Evolutionary conservation across 1,284 basidiomycete species (phyloP), one percentile per base, ranked within the genome.

Genomic region (Mycena citricolor): DNA sequence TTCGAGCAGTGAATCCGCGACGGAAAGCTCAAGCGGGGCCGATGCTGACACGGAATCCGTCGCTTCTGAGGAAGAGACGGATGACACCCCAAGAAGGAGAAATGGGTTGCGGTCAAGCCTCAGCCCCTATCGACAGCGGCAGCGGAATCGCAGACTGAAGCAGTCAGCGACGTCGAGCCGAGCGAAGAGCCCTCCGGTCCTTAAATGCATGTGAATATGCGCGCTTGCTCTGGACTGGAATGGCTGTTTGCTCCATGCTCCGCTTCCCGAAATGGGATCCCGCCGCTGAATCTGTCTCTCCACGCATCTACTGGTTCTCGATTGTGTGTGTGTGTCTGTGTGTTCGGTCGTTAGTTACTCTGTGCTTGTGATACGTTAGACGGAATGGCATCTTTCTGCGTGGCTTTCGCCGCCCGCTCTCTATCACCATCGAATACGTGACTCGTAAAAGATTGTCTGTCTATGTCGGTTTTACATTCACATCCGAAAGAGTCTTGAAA

Each of bases 401-500:
- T 39, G 7, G 21, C 13, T 25, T 45, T 40, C 36, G 42, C 43
- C 21, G 39, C 34, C 31, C 37, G 4, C 23, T 20, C 36, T 24
- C 19, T n/a, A n/a, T n/a, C n/a, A n/a, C n/a, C n/a, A n/a, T n/a
- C n/a, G n/a, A n/a, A n/a, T n/a, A n/a, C n/a, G n/a, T n/a, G n/a
- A n/a, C n/a, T n/a, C n/a, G n/a, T n/a, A n/a, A n/a, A n/a, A n/a
- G n/a, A n/a, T n/a, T n/a, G n/a, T n/a, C n/a, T n/a, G n/a, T n/a
- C n/a, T 40, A 52, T 42, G 51, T 49, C 8, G 51, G 51, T 28
- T 52, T 52, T 14, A 90, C 61, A 57, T 77, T 84, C 42, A 90
- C 81, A 57, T 90, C 87, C 2, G 86, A 86, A 16, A 90, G 69
- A 19, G 77, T 88, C 68, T 86, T 91, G 73, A 98, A 98, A 25